Evolutionary conservation across 2,329 filamentous ascomycete genomes (phyloP).

Genomic region (Leptoxyphium fumago): DNA sequence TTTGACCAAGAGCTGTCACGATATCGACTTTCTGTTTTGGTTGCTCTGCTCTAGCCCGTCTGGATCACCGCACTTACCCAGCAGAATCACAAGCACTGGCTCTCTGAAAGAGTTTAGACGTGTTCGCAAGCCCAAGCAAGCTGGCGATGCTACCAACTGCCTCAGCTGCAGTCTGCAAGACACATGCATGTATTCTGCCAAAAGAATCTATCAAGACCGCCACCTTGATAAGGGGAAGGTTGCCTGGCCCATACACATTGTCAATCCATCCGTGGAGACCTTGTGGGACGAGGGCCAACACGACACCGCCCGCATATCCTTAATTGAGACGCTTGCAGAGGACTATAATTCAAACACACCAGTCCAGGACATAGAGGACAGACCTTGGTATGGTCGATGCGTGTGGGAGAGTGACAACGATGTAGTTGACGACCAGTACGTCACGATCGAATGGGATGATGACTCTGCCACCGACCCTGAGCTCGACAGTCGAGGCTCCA

Average conservation of each 20-base stretch:
- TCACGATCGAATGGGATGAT: slow-evolving; percentile 78
- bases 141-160: slow-evolving; percentile 73
- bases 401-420: slow-evolving; percentile 89
- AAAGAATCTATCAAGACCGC: slow-evolving; percentile 62
- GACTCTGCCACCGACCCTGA: slow-evolving; percentile 29
- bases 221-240: slow-evolving; percentile 52
- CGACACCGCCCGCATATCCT: slow-evolving; percentile 35
- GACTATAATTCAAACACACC: slow-evolving; percentile 43
- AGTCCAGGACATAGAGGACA: slow-evolving; percentile 30
- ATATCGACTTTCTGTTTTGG: slow-evolving; percentile 89
- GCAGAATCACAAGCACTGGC: slow-evolving; percentile 60
- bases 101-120: slow-evolving; percentile 64
- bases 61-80: slow-evolving; percentile 47
- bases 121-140: slow-evolving; percentile 58
- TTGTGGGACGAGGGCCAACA: slow-evolving; percentile 35
- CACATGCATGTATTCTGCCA: slow-evolving; percentile 72
- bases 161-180: slow-evolving; percentile 60
- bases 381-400: slow-evolving; percentile 77
- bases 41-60: slow-evolving; percentile 61
- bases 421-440: slow-evolving; percentile 83
- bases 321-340: slow-evolving; percentile 35
- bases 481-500: slow-evolving; percentile 41
- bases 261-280: slow-evolving; percentile 86
- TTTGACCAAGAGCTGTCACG: slow-evolving; percentile 90
- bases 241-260: slow-evolving; percentile 74